Evolutionary conservation across 148 eudicot species (phyloP).

Genomic region (Euryodendron excelsum): DNA sequence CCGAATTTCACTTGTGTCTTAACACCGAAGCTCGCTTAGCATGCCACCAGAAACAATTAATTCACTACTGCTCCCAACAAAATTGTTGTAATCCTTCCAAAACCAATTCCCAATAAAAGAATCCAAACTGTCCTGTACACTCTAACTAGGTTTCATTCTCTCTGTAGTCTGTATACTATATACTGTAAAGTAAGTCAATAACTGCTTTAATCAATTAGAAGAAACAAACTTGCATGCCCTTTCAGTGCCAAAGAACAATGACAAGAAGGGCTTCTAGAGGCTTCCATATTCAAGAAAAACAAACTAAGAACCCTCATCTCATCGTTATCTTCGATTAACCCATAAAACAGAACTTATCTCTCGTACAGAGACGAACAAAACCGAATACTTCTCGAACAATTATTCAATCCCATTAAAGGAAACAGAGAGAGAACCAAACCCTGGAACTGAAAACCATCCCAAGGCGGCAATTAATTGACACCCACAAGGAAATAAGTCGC

Average conservation of each 20-base stretch:
- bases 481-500: conserved; percentile 1
- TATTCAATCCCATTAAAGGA: conserved; percentile 3
- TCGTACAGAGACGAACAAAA: neutral
- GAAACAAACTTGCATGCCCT: neutral
- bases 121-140: conserved; percentile 17
- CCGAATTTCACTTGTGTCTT: neutral
- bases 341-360: neutral
- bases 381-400: neutral
- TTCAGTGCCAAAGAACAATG: neutral
- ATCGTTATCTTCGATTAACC: neutral
- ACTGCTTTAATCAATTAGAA: neutral
- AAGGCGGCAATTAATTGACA: neutral
- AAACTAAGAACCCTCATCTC: neutral
- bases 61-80: neutral
- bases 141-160: neutral
- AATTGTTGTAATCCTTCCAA: conserved; percentile 8
- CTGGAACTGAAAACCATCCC: conserved; percentile 20
- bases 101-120: conserved; percentile 6
- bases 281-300: neutral
- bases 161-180: conserved; percentile 16
- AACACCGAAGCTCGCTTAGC: neutral
- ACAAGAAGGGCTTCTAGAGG: conserved; percentile 2
- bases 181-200: conserved; percentile 12
- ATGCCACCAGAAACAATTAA: neutral
- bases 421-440: conserved; percentile 20